Conservation (phyloP, 2,329 filamentous ascomycete species). For the Raffaelea arxii region DNA sequence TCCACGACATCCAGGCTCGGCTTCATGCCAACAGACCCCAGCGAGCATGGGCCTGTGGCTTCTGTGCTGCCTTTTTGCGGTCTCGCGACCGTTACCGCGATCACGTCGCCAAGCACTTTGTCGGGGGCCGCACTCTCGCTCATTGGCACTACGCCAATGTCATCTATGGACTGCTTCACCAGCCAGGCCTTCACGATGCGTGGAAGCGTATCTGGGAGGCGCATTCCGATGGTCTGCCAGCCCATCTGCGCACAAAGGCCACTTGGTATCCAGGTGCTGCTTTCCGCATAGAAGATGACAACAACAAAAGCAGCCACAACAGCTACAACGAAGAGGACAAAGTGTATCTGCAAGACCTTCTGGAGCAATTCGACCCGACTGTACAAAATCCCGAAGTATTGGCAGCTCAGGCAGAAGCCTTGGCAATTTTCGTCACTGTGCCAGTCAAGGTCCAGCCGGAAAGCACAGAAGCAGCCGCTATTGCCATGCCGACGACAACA, state of each 20-base stretch:
- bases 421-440: conserved; percentile 29
- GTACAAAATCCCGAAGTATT: conserved; percentile 47
- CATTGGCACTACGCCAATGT: conserved; percentile 64
- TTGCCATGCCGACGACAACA: background rate
- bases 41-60: conserved; percentile 60
- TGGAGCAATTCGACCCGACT: conserved; percentile 54
- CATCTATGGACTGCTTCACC: conserved; percentile 57
- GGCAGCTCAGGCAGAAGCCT: conserved; percentile 47
- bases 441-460: conserved; percentile 2
- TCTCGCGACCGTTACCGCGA: conserved; percentile 58
- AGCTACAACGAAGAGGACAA: background rate
- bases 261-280: conserved; percentile 52
- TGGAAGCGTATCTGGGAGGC: conserved; percentile 48
- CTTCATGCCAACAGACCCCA: conserved; percentile 40
- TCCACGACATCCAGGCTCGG: conserved; percentile 33
- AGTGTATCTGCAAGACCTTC: conserved; percentile 44
- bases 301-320: conserved; percentile 10
- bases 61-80: conserved; percentile 53
- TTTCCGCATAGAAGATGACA: too few species aligned
- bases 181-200: conserved; percentile 49
- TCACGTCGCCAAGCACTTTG: conserved; percentile 59
- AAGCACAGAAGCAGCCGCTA: background rate
- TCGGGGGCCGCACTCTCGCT: conserved; percentile 49
- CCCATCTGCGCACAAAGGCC: conserved; percentile 43
- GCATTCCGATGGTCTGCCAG: conserved; percentile 32